phyloP scores from a whole-genome alignment of 306 rosid species.

The Fragaria ananassa region DNA sequence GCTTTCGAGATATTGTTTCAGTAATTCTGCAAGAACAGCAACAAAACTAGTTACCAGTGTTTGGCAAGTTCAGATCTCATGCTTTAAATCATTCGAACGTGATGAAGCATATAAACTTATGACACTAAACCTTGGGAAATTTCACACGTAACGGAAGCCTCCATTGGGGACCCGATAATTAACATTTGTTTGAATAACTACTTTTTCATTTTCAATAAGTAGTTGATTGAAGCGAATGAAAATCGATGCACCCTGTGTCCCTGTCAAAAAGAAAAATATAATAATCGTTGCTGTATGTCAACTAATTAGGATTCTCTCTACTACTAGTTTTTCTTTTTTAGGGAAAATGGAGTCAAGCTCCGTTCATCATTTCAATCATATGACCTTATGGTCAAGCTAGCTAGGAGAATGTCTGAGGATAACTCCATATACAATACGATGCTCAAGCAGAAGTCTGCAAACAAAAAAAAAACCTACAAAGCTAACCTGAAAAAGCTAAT shows the following conservation, averaged over 20 bases:
- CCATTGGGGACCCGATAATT: background rate
- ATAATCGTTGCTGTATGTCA: background rate
- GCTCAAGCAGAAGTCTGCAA: too few relatives aligned
- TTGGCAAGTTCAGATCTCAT: background rate
- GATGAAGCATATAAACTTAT: background rate
- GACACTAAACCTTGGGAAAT: constrained; percentile 15
- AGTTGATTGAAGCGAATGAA: background rate
- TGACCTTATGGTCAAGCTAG: too few relatives aligned
- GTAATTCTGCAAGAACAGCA: background rate
- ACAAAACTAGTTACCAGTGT: background rate
- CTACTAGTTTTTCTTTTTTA: too few relatives aligned
- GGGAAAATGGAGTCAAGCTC: too few relatives aligned
- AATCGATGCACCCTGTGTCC: background rate
- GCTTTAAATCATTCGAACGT: background rate
- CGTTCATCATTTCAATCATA: too few relatives aligned
- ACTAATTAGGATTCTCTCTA: too few relatives aligned
- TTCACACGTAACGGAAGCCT: constrained; percentile 39
- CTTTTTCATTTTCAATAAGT: background rate
- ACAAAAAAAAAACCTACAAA: too few relatives aligned
- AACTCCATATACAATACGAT: too few relatives aligned
- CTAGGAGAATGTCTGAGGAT: too few relatives aligned
- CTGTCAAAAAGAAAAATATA: background rate
- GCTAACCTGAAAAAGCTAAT: too few relatives aligned
- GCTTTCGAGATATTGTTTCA: background rate
- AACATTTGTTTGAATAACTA: background rate